These are phyloP conservation scores for Emiliania huxleyi DNA, from an alignment of 78 protist genomes.

Conservation along the genomic window DNA sequence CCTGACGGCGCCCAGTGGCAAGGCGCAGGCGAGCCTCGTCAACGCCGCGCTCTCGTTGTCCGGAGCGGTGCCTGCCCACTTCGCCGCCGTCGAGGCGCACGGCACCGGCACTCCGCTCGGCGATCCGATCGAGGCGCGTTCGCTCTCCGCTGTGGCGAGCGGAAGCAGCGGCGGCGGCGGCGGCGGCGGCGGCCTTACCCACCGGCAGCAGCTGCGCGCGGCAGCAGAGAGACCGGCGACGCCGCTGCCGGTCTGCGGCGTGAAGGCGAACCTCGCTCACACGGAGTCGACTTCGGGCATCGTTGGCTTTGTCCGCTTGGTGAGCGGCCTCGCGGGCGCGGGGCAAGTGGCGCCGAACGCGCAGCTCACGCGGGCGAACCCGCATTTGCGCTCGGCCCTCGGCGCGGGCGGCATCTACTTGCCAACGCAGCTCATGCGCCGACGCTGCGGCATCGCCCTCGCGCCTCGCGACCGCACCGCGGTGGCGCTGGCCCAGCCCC, in stretches of 20 bases:
- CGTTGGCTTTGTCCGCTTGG: neutral
- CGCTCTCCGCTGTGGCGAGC: slow-evolving; percentile 22
- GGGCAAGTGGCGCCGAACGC: neutral
- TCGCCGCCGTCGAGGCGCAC: neutral
- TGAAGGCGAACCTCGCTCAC: slow-evolving; percentile 76
- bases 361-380: neutral
- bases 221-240: too few species aligned
- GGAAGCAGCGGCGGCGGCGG: neutral
- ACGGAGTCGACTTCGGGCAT: slow-evolving; percentile 50
- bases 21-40: slow-evolving; percentile 65
- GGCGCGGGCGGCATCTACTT: neutral
- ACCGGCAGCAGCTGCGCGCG: too few species aligned
- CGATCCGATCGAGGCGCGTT: slow-evolving; percentile 50
- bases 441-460: neutral
- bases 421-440: neutral
- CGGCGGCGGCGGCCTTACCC: too few species aligned
- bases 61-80: neutral
- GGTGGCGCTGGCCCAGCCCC: too few species aligned
- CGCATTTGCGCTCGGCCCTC: neutral
- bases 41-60: neutral
- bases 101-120: slow-evolving; percentile 68
- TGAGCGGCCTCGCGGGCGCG: neutral
- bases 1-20: slow-evolving; percentile 65
- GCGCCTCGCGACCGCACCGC: neutral
- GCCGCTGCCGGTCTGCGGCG: slow-evolving; percentile 38